A percentile compares a stretch with the other conserved stretches of the same genome.
phyloP scores from a whole-genome alignment of 2,329 filamentous ascomycete genomes.

The Hypoxylon sp. region DNA sequence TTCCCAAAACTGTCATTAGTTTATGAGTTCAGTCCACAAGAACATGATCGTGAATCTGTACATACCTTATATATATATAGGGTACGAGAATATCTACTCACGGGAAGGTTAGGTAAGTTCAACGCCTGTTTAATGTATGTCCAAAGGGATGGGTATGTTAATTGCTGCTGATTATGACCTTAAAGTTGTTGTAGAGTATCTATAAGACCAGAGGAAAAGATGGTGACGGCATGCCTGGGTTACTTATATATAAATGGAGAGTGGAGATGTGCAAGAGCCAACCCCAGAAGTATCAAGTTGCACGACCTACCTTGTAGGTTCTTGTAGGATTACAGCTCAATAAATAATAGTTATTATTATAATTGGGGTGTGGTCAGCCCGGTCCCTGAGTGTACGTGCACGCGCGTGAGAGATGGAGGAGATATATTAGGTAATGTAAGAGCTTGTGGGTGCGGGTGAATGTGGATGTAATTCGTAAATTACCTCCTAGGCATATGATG shows the following conservation, averaged over 20 bases:
- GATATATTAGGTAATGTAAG: conserved; percentile 6
- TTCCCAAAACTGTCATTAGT: not conserved
- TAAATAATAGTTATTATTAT: conserved; percentile 42
- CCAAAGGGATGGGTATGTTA: conserved; percentile 11
- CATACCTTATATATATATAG: not conserved
- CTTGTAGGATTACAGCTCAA: conserved; percentile 27
- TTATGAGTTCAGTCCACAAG: not conserved
- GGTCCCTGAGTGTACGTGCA: conserved; percentile 32
- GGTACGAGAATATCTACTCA: not conserved
- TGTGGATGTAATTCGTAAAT: conserved; percentile 45
- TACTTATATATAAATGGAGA: conserved; percentile 41
- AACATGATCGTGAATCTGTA: not conserved
- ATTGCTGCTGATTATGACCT: conserved; percentile 9
- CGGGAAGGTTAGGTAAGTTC: conserved; percentile 20
- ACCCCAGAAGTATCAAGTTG: conserved; percentile 40
- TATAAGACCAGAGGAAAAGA: conserved; percentile 26
- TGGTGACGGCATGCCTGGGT: conserved; percentile 44
- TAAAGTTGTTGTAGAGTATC: conserved; percentile 28
- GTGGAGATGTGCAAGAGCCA: conserved; percentile 30
- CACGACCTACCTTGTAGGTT: conserved; percentile 45
- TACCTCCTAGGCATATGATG: conserved; percentile 40
- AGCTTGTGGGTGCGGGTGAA: conserved; percentile 31
- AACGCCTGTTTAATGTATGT: conserved; percentile 13
- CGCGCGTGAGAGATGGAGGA: conserved; percentile 18
- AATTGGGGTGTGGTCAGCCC: conserved; percentile 42